phyloP scores from a whole-genome alignment of 2,329 filamentous ascomycete species.

The Xylariomycetidae sp. region DNA sequence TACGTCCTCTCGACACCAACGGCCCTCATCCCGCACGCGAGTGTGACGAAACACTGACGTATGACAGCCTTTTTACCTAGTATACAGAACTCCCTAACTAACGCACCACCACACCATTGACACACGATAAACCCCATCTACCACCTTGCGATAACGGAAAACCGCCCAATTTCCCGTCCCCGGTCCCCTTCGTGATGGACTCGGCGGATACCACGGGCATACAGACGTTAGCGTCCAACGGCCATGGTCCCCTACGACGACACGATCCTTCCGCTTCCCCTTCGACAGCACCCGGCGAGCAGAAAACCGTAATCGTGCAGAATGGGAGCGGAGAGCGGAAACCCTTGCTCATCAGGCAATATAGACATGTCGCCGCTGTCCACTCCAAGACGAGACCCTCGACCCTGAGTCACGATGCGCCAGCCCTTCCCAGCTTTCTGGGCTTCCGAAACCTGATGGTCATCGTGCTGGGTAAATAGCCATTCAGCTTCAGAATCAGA shows the following conservation, averaged over 20 bases:
- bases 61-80: too few relatives aligned
- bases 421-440: conserved; percentile 73
- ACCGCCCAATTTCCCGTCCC: too few relatives aligned
- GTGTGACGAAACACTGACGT: too few relatives aligned
- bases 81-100: too few relatives aligned
- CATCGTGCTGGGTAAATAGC: conserved; percentile 78
- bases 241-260: neutral
- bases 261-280: neutral
- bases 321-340: conserved; percentile 26
- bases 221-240: conserved; percentile 3
- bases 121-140: too few relatives aligned
- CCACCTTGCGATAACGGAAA: too few relatives aligned
- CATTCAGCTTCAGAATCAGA: too few relatives aligned
- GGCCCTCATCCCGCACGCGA: too few relatives aligned
- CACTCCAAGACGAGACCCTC: conserved; percentile 71
- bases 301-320: neutral
- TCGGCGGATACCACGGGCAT: conserved; percentile 30
- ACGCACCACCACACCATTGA: too few relatives aligned
- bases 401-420: conserved; percentile 79
- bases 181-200: conserved; percentile 34
- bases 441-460: conserved; percentile 97
- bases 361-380: conserved; percentile 86
- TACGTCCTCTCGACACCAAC: too few relatives aligned
- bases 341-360: conserved; percentile 55
- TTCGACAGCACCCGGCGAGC: too few relatives aligned